Evolutionary conservation across 2,329 filamentous ascomycete species (phyloP).

Genomic region (Penicillium brasilianum): DNA sequence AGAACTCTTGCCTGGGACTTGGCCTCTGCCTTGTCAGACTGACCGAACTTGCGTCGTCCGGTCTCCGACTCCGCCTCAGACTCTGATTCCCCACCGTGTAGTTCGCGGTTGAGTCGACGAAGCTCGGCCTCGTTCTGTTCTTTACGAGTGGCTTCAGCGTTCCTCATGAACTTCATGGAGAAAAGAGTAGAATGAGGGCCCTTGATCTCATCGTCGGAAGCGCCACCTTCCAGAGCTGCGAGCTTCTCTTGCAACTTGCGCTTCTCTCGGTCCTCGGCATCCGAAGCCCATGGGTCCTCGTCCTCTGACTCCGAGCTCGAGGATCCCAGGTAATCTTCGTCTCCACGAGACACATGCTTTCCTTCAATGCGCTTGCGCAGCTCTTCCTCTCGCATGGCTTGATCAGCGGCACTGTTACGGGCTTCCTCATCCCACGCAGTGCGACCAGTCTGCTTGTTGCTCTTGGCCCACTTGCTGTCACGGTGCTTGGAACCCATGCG

Average conservation of each 20-base stretch:
- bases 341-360: slow-evolving; percentile 65
- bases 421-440: slow-evolving; percentile 90
- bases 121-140: slow-evolving; percentile 80
- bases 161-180: slow-evolving; percentile 93
- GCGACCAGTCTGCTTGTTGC: slow-evolving; percentile 75
- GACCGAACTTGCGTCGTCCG: slow-evolving; percentile 62
- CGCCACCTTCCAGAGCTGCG: slow-evolving; percentile 55
- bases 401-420: slow-evolving; percentile 75
- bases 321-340: slow-evolving; percentile 56
- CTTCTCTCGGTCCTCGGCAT: slow-evolving; percentile 44
- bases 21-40: slow-evolving; percentile 40
- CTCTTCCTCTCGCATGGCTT: slow-evolving; percentile 82
- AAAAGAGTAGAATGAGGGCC: slow-evolving; percentile 70
- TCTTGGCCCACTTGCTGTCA: slow-evolving; percentile 92
- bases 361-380: slow-evolving; percentile 79
- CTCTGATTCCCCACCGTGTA: slow-evolving; percentile 67
- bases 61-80: slow-evolving; percentile 59
- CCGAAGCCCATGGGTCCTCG: slow-evolving; percentile 63
- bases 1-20: slow-evolving; percentile 34
- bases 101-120: slow-evolving; percentile 70
- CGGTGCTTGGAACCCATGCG: slow-evolving; percentile 83
- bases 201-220: slow-evolving; percentile 44
- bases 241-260: slow-evolving; percentile 49
- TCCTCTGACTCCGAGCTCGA: slow-evolving; percentile 67
- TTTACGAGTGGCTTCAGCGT: slow-evolving; percentile 77